Percentiles rank a stretch among this genome's conserved stretches.
phyloP scores from a whole-genome alignment of 306 rosid genomes.

The Gleditsia sinensis region DNA sequence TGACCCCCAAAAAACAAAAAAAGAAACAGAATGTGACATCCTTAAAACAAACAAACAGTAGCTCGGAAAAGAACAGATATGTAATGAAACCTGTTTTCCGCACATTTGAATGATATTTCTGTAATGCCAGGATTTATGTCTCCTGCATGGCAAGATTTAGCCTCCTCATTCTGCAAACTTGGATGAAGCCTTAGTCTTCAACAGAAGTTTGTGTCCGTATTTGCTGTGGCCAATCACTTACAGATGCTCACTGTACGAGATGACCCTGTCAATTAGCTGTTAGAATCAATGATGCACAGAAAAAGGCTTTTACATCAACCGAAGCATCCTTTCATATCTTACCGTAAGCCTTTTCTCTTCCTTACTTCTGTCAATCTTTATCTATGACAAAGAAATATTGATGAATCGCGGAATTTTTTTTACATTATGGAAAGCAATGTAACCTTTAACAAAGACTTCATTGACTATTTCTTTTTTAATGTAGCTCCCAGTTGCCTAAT shows the following conservation, averaged over 20 bases:
- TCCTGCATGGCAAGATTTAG: conserved; percentile 1
- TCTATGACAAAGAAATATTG: conserved; percentile 1
- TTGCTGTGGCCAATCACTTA: conserved; percentile 7
- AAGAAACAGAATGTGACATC: background rate
- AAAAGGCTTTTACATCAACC: conserved; percentile 55
- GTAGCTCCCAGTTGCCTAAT: background rate
- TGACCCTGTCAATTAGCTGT: conserved; percentile 25
- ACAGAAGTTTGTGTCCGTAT: background rate
- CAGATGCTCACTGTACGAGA: conserved; percentile 34
- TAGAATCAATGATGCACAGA: conserved; percentile 40
- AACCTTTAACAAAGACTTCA: background rate
- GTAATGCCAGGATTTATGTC: background rate
- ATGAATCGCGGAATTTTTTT: background rate
- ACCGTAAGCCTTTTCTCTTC: conserved; percentile 52
- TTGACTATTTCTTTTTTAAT: background rate
- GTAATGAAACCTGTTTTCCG: background rate
- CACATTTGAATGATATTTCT: background rate
- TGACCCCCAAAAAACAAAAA: no score
- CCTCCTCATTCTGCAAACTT: background rate
- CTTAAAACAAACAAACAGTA: background rate
- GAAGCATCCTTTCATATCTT: conserved; percentile 55
- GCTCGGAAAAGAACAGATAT: background rate
- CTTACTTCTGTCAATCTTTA: conserved; percentile 15
- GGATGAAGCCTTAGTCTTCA: background rate
- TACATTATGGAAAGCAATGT: background rate